phyloP scores from a whole-genome alignment of 208 protist species.

The Acanthamoeba triangularis region DNA sequence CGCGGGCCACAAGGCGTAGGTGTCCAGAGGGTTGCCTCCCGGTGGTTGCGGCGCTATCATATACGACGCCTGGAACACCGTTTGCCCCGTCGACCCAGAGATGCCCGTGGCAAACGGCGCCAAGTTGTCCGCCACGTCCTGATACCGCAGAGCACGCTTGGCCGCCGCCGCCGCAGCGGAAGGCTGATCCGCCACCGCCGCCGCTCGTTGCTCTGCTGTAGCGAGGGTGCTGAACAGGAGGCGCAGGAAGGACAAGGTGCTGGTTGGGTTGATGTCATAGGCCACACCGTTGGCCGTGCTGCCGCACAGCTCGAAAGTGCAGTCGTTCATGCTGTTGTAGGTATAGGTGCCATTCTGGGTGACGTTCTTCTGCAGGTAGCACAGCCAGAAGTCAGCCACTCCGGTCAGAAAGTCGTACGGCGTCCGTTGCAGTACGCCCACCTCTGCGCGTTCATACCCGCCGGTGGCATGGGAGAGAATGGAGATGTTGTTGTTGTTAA shows the following conservation, averaged over 20 bases:
- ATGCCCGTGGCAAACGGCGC: background rate
- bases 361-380: background rate
- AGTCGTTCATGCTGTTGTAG: slow-evolving; percentile 35
- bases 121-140: background rate
- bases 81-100: too few species aligned
- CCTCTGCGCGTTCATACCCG: background rate
- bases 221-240: background rate
- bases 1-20: background rate
- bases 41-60: background rate
- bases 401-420: background rate
- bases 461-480: background rate
- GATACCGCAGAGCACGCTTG: background rate
- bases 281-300: background rate
- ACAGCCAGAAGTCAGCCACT: slow-evolving; percentile 33
- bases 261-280: background rate
- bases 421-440: background rate
- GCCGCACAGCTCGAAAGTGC: background rate
- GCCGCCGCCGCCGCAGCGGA: background rate
- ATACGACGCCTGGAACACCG: background rate
- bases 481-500: background rate
- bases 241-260: slow-evolving; percentile 17
- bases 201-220: background rate
- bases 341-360: background rate
- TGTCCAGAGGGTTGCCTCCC: background rate
- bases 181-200: background rate